Evolutionary conservation across 805 yeast species (phyloP).

Genomic region (Yarrowia keelungensis): DNA sequence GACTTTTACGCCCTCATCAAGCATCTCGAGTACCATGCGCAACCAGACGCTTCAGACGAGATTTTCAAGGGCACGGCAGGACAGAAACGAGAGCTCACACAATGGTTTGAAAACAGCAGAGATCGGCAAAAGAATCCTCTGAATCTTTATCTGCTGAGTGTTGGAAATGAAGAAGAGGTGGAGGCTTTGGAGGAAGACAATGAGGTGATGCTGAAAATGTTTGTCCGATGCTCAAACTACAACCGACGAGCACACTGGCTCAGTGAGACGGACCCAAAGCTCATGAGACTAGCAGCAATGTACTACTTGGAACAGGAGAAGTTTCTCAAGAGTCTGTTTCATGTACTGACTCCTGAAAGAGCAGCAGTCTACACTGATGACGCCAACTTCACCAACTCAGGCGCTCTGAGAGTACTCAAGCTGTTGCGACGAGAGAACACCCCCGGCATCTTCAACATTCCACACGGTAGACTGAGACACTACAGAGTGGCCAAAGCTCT

Average conservation of each 20-base stretch:
- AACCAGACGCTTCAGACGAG: conserved; percentile 11
- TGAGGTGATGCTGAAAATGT: conserved; percentile 18
- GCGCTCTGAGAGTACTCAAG: conserved; percentile 2
- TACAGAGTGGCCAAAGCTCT: conserved; percentile 26
- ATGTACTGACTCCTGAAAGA: neutral
- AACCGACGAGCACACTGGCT: conserved; percentile 14
- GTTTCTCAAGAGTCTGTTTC: conserved; percentile 15
- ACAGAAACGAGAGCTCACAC: conserved; percentile 13
- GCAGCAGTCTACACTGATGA: conserved; percentile 2
- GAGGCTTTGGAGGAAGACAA: conserved; percentile 19
- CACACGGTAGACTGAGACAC: conserved; percentile 12
- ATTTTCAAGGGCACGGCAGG: conserved; percentile 30
- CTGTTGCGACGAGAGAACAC: conserved; percentile 13
- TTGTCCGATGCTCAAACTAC: conserved; percentile 31
- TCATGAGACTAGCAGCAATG: conserved; percentile 10
- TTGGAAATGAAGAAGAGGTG: conserved; percentile 8
- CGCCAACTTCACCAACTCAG: conserved; percentile 6
- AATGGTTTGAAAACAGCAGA: conserved; percentile 12
- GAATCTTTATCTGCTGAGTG: neutral
- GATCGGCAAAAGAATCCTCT: conserved; percentile 1
- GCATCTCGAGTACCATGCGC: conserved; percentile 7
- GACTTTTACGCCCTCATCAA: conserved; percentile 22
- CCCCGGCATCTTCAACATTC: conserved; percentile 16
- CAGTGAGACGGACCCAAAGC: conserved; percentile 12
- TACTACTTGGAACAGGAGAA: conserved; percentile 22